phyloP scores from a whole-genome alignment of 176 grass and related monocot genomes.

The Triticum dicoccoides region DNA sequence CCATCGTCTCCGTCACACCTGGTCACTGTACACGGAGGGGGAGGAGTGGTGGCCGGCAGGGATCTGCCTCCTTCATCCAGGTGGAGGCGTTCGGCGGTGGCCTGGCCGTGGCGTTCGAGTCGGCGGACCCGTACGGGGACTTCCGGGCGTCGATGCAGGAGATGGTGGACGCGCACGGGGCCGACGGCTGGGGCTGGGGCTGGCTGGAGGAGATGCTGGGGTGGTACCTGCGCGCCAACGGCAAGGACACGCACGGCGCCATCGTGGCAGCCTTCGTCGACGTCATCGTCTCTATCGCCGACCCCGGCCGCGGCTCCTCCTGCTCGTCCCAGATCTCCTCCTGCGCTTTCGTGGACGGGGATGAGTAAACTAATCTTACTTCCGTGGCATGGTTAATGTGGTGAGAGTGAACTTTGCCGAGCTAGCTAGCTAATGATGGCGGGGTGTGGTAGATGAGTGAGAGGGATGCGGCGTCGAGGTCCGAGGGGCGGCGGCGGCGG shows the following conservation, averaged over 20 bases:
- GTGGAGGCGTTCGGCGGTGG: slow-evolving; percentile 32
- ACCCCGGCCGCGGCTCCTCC: slow-evolving; percentile 11
- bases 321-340: slow-evolving; percentile 22
- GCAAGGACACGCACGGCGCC: slow-evolving; percentile 45
- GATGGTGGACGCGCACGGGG: slow-evolving; percentile 70
- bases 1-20: too few relatives aligned
- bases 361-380: neutral
- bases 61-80: too few relatives aligned
- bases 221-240: slow-evolving; percentile 71
- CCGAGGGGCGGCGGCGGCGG: too few relatives aligned
- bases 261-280: slow-evolving; percentile 75
- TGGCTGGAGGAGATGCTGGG: slow-evolving; percentile 82
- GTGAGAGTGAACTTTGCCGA: too few relatives aligned
- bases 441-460: neutral
- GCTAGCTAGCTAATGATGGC: neutral
- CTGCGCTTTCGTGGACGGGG: neutral
- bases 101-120: slow-evolving; percentile 66
- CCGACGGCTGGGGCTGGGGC: slow-evolving; percentile 35
- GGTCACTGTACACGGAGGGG: too few relatives aligned
- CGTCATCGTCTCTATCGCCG: slow-evolving; percentile 59
- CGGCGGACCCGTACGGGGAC: slow-evolving; percentile 74
- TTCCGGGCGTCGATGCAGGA: slow-evolving; percentile 75
- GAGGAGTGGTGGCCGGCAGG: too few relatives aligned
- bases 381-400: neutral
- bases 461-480: neutral